These are phyloP conservation scores for Metarhizium anisopliae DNA, from an alignment of 2,329 filamentous ascomycete species.

Conservation along the genomic window DNA sequence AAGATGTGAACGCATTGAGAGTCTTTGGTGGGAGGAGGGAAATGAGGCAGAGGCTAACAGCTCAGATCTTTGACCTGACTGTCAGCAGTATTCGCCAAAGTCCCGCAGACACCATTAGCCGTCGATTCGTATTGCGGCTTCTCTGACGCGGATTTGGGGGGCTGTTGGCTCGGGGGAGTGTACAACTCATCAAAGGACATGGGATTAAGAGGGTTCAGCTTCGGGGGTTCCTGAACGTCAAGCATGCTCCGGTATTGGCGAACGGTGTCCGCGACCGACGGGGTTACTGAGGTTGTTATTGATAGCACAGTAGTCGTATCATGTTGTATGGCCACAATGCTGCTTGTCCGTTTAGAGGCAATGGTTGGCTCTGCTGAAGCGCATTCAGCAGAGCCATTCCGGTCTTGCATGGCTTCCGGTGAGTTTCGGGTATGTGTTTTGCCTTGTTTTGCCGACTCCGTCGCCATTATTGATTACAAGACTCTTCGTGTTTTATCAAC, in stretches of 20 bases:
- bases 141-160: constrained; percentile 2
- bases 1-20: constrained; percentile 10
- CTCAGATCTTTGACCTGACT: constrained; percentile 10
- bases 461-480: constrained; percentile 22
- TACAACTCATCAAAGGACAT: constrained; percentile 41
- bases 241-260: constrained; percentile 44
- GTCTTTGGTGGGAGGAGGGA: background rate
- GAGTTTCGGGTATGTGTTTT: constrained; percentile 39
- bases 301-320: constrained; percentile 7
- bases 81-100: background rate
- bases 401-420: constrained; percentile 27
- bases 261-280: constrained; percentile 10
- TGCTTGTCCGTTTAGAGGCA: constrained; percentile 25
- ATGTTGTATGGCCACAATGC: constrained; percentile 14
- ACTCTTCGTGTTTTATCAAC: background rate
- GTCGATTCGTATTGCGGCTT: background rate
- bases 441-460: constrained; percentile 34
- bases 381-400: background rate
- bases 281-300: constrained; percentile 4
- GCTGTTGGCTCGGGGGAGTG: constrained; percentile 16
- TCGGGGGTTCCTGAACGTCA: constrained; percentile 40
- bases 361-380: background rate
- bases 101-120: background rate
- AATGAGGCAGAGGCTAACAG: constrained; percentile 23
- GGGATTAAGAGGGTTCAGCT: constrained; percentile 31